phyloP scores from a whole-genome alignment of 2,329 filamentous ascomycete species.

The Fusarium mundagurra region DNA sequence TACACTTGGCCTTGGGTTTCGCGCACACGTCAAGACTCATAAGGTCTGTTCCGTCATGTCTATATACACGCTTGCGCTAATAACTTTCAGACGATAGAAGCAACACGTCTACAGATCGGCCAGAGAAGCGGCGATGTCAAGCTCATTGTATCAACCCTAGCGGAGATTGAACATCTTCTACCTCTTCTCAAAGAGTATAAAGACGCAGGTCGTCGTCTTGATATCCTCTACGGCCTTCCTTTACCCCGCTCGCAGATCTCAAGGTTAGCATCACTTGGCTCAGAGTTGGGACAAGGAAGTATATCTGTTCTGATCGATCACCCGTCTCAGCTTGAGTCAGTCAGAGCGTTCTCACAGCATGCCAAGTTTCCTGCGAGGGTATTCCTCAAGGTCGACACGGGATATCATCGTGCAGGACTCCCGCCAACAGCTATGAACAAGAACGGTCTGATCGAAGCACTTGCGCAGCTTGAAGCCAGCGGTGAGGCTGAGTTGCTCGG shows the following conservation, averaged over 20 bases:
- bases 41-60: slow-evolving; percentile 54
- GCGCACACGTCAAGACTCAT: slow-evolving; percentile 73
- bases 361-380: slow-evolving; percentile 50
- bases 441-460: slow-evolving; percentile 49
- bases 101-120: slow-evolving; percentile 65
- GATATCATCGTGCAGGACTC: slow-evolving; percentile 70
- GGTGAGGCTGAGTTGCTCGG: slow-evolving; percentile 35
- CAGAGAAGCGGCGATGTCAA: slow-evolving; percentile 51
- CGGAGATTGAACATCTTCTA: slow-evolving; percentile 65
- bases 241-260: slow-evolving; percentile 62
- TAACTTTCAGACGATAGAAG: slow-evolving; percentile 59
- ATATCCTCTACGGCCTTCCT: slow-evolving; percentile 70
- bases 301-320: slow-evolving; percentile 69
- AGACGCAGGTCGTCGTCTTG: slow-evolving; percentile 27
- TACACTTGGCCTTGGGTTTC: slow-evolving; percentile 62
- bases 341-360: slow-evolving; percentile 46
- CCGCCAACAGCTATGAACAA: slow-evolving; percentile 53
- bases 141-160: slow-evolving; percentile 68
- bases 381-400: slow-evolving; percentile 71
- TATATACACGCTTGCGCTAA: rapidly evolving
- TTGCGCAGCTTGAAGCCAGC: slow-evolving; percentile 41
- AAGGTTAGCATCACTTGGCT: slow-evolving; percentile 58
- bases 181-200: slow-evolving; percentile 58
- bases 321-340: slow-evolving; percentile 53
- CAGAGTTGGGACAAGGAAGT: slow-evolving; percentile 54